Evolutionary conservation across 768 basidiomycete genomes (phyloP).

Genomic region (Tulasnella sp.): DNA sequence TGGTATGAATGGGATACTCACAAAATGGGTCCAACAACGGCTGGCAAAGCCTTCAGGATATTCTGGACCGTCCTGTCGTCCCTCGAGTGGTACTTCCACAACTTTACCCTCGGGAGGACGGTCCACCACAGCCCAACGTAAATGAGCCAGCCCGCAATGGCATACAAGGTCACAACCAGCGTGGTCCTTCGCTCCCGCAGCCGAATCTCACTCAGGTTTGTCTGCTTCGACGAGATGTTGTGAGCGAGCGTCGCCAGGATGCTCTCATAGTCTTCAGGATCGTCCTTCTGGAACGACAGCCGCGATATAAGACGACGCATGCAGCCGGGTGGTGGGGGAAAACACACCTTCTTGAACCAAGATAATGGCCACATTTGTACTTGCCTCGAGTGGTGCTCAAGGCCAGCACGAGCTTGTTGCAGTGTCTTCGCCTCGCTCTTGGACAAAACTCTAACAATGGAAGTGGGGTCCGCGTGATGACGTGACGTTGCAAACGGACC

Average conservation of each 20-base stretch:
- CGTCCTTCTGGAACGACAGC: constrained; percentile 26
- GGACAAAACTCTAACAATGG: no score
- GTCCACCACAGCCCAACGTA: constrained; percentile 26
- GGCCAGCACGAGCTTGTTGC: constrained; percentile 21
- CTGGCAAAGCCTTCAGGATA: constrained; percentile 34
- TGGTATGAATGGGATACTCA: constrained; percentile 32
- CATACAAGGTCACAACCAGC: constrained; percentile 64
- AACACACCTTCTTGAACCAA: constrained; percentile 23
- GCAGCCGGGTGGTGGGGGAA: not conserved
- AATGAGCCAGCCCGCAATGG: constrained; percentile 55
- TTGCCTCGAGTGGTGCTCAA: no score
- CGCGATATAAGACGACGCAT: not conserved
- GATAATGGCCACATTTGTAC: no score
- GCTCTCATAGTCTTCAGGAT: constrained; percentile 66
- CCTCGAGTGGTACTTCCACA: constrained; percentile 10
- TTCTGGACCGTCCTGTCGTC: constrained; percentile 25
- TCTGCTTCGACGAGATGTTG: constrained; percentile 62
- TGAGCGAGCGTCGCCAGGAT: constrained; percentile 52
- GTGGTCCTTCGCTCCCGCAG: constrained; percentile 70
- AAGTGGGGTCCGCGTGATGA: no score
- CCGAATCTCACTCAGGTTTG: constrained; percentile 69
- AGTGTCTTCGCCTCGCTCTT: no score
- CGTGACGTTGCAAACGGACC: no score
- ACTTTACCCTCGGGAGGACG: constrained; percentile 13
- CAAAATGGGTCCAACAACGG: constrained; percentile 65